phyloP scores from a whole-genome alignment of 148 eudicot species.

The Dysphania ambrosioides region DNA sequence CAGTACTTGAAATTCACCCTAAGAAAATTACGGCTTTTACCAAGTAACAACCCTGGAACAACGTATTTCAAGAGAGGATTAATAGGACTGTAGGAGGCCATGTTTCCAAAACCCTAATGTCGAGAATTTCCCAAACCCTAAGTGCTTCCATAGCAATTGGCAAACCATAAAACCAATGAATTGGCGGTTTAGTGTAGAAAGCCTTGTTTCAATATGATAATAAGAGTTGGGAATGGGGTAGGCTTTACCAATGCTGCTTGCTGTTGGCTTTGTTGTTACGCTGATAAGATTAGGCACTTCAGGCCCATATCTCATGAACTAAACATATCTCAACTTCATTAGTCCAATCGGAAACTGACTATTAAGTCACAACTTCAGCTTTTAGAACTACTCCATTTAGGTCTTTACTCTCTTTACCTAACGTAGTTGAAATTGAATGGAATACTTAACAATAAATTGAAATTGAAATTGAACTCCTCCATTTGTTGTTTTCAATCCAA shows the following conservation, averaged over 20 bases:
- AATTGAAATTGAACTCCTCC: too few species aligned
- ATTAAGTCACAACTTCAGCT: neutral
- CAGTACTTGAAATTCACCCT: too few species aligned
- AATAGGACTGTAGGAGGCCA: too few species aligned
- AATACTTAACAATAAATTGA: neutral
- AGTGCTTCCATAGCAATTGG: constrained; percentile 16
- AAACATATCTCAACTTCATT: constrained; percentile 12
- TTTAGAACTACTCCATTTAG: neutral
- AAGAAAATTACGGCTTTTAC: too few species aligned
- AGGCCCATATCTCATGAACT: constrained; percentile 10
- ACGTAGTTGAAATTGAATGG: constrained; percentile 1
- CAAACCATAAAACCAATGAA: constrained; percentile 22
- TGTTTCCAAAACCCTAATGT: constrained; percentile 2
- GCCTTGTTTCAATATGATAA: constrained; percentile 13
- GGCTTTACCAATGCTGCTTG: neutral
- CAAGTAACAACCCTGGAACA: too few species aligned
- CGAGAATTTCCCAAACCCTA: constrained; percentile 25
- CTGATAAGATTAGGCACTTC: constrained; percentile 24
- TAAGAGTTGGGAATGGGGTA: neutral
- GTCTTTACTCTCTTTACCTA: neutral
- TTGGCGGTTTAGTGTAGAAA: constrained; percentile 14
- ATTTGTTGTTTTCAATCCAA: too few species aligned
- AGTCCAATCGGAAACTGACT: constrained; percentile 14
- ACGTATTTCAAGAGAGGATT: too few species aligned
- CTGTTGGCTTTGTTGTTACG: constrained; percentile 24